A percentile compares a stretch with the other conserved stretches of the same genome.
These are phyloP conservation scores for Microbotryomycetes sp. DNA, from an alignment of 1,284 basidiomycete species.

Conservation along the genomic window DNA sequence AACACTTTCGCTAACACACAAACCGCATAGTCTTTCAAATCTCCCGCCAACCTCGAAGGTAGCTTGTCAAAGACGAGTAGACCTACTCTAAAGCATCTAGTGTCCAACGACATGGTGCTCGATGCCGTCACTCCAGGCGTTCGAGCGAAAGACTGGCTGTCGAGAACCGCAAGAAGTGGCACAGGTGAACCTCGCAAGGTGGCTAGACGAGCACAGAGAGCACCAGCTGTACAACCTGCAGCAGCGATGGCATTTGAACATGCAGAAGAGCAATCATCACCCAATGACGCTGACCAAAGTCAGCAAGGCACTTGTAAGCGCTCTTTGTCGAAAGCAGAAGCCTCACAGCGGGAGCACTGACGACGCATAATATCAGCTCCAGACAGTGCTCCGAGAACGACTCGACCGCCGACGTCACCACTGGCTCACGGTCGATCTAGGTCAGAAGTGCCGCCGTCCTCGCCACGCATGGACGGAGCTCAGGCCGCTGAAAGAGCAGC, in stretches of 20 bases:
- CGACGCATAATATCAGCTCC: not conserved
- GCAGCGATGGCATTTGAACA: no score
- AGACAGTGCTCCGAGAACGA: not conserved
- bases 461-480: slow-evolving; percentile 17
- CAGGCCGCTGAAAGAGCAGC: slow-evolving; percentile 12
- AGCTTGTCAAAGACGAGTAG: not conserved
- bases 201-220: not conserved
- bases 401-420: slow-evolving; percentile 22
- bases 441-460: slow-evolving; percentile 26
- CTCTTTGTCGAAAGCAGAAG: not conserved
- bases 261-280: not conserved
- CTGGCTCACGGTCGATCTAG: slow-evolving; percentile 22
- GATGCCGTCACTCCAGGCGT: not conserved
- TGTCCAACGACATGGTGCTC: not conserved
- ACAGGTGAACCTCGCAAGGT: not conserved
- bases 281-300: not conserved
- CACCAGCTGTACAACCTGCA: not conserved
- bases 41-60: not conserved
- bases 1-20: no score
- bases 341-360: no score
- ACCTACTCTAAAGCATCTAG: not conserved
- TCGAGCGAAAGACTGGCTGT: not conserved
- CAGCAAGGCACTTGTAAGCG: not conserved
- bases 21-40: not conserved
- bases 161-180: not conserved